Base-by-base conservation (phyloP, 441 rosid genomes). In the Cnidoscolus chayamansa region DNA sequence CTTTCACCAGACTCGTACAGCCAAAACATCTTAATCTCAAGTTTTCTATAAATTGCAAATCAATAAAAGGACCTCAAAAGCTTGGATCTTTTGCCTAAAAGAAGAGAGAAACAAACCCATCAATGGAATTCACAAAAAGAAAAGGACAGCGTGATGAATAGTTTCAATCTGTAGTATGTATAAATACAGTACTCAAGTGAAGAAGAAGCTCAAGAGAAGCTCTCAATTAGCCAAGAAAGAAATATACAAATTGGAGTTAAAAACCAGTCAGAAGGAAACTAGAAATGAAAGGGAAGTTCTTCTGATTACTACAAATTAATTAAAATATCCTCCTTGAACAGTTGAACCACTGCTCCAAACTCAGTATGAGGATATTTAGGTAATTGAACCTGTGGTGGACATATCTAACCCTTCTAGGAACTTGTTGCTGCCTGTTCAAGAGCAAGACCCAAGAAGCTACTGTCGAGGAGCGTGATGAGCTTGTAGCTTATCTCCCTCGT, bases 381-480 rank as follows among this genome's bases (percentile, higher is more conserved):
- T 85, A 80, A 85, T 70, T 84, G 71, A 45, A 71, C 60, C 45
- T 13, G 10, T 50, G 67, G 78, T 72, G 67, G 82, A 81, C 64
- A 62, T 53, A 49, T 11, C 37, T 72, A 13, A 43, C 64, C 61
- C 57, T 74, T 81, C 90, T 86, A 61, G 94, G 90, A 89, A 89
- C 91, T 87, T 89, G 94, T 87, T 89, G 93, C 84, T 84, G 85
- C 40, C 87, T 71, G 79, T 16, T 66, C 35, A 72, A 72, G 76
- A 79, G 79, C 90, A 81, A 81, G 63, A 80, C 89, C 91, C 94
- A 79, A 84, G 85, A 82, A 77, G 82, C 64, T 70, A 77, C 72
- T 79, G 86, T 85, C 83, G 89, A 76, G 76, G 76, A 78, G 71
- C 79, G 70, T 78, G 71, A 75, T 77, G 68, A 75, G 31, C 55